Base-by-base conservation (phyloP, 257 asterid genomes). In the Nicotiana sylvestris region DNA sequence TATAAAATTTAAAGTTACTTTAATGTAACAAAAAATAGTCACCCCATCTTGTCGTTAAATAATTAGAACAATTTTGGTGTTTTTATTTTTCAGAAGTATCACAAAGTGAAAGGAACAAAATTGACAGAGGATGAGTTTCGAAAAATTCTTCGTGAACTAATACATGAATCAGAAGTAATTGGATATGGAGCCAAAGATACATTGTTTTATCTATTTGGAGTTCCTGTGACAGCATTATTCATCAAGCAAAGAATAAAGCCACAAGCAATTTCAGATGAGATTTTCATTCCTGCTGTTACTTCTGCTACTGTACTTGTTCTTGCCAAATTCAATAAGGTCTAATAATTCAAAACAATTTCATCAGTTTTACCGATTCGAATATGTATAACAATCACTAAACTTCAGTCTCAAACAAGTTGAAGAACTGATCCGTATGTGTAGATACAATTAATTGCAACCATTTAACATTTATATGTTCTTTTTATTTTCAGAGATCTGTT, bases 131-230 rank as follows among this genome's bases (percentile, higher is more conserved):
- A 95, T 62, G 91, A 92, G 46, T 93, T 93, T 62, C 90, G 88
- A 70, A 86, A 88, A 80, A 89, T 93, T 35, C 81, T 94, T 43
- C 81, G 78, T 67, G 91, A 89, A 17, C 87, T 94, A 82, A 90
- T 89, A 39, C 55, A 74, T 37, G 94, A 91, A 46, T 89, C 90
- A 9, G 96, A 96, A 70, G 86, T 93, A 3, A 93, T 93, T 27
- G 92, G 90, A 35, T 77, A 85, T 70, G 98, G 92, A 84, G 95
- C 93, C 39, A 93, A 88, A 82, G 97, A 93, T 78, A 82, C 90
- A 81, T 29, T 94, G 2, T 84, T 91, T 82, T 94, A 92, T 85
- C 85, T 93, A 12, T 88, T 83, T 78, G 95, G 96, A n/a, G 91
- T 91, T 62, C 98, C 97, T 0, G 89, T 87, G 0, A 82, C 94